Base-by-base conservation (phyloP, 2,329 filamentous ascomycete genomes). In the Cladosporium sphaerospermum region DNA sequence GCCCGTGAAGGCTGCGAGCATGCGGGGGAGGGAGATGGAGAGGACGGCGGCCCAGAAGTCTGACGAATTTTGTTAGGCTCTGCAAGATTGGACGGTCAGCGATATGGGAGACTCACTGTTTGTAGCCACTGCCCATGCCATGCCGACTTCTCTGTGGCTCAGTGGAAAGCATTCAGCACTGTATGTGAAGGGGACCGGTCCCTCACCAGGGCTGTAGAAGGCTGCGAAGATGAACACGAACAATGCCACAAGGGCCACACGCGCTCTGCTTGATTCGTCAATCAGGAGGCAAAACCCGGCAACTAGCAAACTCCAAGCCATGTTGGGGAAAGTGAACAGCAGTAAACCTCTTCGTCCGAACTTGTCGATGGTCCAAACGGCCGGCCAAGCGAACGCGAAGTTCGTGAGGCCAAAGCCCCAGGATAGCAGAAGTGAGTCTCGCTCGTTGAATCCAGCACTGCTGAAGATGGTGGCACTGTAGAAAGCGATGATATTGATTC, bases 161-260 rank as follows among this genome's bases (percentile, higher is more conserved):
- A 87, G 76, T 0, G 85, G 84, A 64, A 84, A 88, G 1, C 86
- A 82, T 65, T 88, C 85, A 40, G 84, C 83, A 4, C 77, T 79
- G 69, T 87, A 87, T 0, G 81, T 80, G 63, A 84, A 87, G 0
- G 84, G 83, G 5, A 87, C 83, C 7, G 80, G 73, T 1, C 73
- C 73, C 62, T 74, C 71, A 10, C 73, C 73, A 4, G 71, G 71
- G 8, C 59, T 62, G 58, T 69, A 69, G 54, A 68, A 66, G 5
- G 58, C 58, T 9, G 74, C 75, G 53, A 80, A 82, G 2, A 82
- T 67, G 63, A 78, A 82, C 18, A 82, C 69, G 61, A 83, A 83
- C 36, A 82, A 65, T 1, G 75, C 76, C n/a, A 80, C 75, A 10
- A 80, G 55, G 0, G 73, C 75, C 0, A 78, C 62, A 43, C 75